Evolutionary conservation across 805 yeast genomes (phyloP), one percentile per base, ranked within the genome.

Genomic region (Candida caryicola): DNA sequence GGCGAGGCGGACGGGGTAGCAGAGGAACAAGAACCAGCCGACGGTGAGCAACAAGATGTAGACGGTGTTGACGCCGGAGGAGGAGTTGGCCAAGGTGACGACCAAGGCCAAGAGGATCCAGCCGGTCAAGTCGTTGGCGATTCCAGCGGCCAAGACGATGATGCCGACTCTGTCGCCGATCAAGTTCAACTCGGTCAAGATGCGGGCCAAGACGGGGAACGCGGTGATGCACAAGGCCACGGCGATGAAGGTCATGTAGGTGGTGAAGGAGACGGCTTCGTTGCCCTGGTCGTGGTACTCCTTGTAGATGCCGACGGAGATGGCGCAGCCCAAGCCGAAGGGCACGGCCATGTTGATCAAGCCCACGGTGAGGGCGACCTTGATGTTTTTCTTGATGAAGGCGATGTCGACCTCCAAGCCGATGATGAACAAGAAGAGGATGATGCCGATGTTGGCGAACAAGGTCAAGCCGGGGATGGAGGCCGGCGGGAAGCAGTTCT

Each of bases 211-310:
- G 2, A 85, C 95, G 0, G 95, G 95, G 58, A 85, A 81, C 1
- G 95, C 95, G 3, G 95, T 85, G 47, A 85, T 83, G 45, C 91
- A 79, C 71, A 85, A 73, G 2, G 95, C 91, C 9, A 83, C 88
- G 2, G 91, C 90, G 35, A 85, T 80, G 50, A 85, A 85, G 8
- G 85, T 85, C 82, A 82, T 79, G 50, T 73, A 85, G 0, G 88
- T 82, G 10, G 90, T 80, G 54, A 84, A 85, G 37, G 78, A 67
- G 54, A 31, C 40, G 13, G 28, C 36, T 17, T 27, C 18, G 17
- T 43, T 33, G 17, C 42, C 63, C 14, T 58, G 61, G 27, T 61
- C 51, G 5, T 64, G 60, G 54, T 81, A 82, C 26, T 74, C 69
- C 19, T 81, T 64, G 61, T 79, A 85, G 21, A 85, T 56, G 0